Percentiles rank a stretch among this genome's conserved stretches.
These are phyloP conservation scores for Kodamaea restingae DNA, from an alignment of 805 yeast genomes.

Conservation along the genomic window DNA sequence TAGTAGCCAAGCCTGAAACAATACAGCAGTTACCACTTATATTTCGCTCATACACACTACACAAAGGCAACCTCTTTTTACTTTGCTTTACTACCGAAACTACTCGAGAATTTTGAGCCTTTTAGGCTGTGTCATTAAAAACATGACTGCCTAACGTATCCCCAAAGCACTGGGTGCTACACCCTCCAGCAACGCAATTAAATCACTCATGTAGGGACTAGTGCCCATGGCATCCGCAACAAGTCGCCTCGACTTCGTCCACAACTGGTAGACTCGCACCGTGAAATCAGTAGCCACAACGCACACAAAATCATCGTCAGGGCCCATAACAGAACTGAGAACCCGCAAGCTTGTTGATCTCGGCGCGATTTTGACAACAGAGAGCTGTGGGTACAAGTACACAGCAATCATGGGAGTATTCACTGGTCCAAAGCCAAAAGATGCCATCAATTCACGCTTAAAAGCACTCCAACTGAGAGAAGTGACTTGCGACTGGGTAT, in stretches of 20 bases:
- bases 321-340: slow-evolving; percentile 63
- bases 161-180: not conserved
- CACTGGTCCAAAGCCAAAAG: slow-evolving; percentile 70
- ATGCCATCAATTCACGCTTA: slow-evolving; percentile 63
- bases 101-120: too few species aligned
- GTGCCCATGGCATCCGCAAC: slow-evolving; percentile 1
- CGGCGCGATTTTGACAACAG: slow-evolving; percentile 44
- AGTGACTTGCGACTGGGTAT: slow-evolving; percentile 73
- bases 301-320: slow-evolving; percentile 58
- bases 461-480: slow-evolving; percentile 71
- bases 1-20: too few species aligned
- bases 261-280: slow-evolving; percentile 66
- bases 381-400: slow-evolving; percentile 66
- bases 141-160: too few species aligned
- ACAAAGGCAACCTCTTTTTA: too few species aligned
- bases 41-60: too few species aligned
- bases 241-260: slow-evolving; percentile 36
- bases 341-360: slow-evolving; percentile 54
- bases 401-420: slow-evolving; percentile 22
- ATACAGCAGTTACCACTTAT: too few species aligned
- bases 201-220: slow-evolving; percentile 8
- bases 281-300: slow-evolving; percentile 79
- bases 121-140: too few species aligned
- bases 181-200: slow-evolving; percentile 13
- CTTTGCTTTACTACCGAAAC: too few species aligned